Evolutionary conservation across 2,329 filamentous ascomycete genomes (phyloP), one percentile per base, ranked within the genome.

Genomic region (Aspergillus sclerotialis): DNA sequence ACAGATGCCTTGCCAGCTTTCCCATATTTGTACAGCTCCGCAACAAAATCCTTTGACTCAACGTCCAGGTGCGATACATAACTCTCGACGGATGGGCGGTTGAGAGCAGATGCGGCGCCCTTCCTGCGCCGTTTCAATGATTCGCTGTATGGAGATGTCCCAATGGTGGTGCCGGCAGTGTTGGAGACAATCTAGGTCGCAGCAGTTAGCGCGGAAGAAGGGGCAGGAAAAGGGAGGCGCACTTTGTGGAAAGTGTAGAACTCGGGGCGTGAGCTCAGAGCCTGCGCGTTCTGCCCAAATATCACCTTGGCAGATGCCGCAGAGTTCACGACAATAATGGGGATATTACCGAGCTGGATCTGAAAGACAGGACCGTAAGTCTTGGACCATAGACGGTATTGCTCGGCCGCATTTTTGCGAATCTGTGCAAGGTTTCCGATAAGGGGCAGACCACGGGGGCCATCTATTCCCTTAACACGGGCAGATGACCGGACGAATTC

Each of bases 131-230:
- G 65, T 53, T 82, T 82, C 17, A 82, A 57, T 0, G 73, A 78
- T 3, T 82, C 78, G 35, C 72, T 77, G 50, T 79, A 83, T 0
- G 79, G 79, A 1, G 75, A 78, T 0, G 79, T 83, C 1, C 79
- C 79, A 36, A 83, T 82, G 0, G 79, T 83, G 1, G 78, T 82
- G 5, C 78, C 78, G 1, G 77, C 73, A 0, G 78, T 82, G 28
- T 79, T 76, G 2, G 75, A 79, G 2, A 81, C 64, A 2, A 80
- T 72, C 73, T 77, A 30, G 5, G 13, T 25, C 19, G 19, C 19
- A 30, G 13, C 6, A 8, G 30, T 39, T 15, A 41, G 33, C 14
- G 4, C 10, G 8, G 17, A 14, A 13, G 9, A 29, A n/a, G 23
- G 18, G 6, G 7, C 34, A 35, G 27, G 7, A 16, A 10, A 12